Conservation (phyloP, 495 filamentous ascomycete genomes). For the Penicillium dipodomyicola region DNA sequence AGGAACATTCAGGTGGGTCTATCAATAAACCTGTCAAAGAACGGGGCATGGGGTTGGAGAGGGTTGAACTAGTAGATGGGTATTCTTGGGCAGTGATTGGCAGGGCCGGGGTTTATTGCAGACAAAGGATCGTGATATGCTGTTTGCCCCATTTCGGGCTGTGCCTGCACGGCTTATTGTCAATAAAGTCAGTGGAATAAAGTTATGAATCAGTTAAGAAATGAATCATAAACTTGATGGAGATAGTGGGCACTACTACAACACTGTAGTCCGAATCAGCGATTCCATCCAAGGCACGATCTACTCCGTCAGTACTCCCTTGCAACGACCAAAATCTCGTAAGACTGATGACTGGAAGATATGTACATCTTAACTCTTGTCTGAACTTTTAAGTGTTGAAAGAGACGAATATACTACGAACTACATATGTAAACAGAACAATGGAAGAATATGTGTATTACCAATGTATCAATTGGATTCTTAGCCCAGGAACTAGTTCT, state of each 20-base stretch:
- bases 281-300: neutral
- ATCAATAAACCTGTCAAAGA: neutral
- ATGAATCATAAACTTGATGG: neutral
- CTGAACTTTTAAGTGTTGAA: no score
- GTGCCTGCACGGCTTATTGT: neutral
- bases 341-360: neutral
- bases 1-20: neutral
- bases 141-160: neutral
- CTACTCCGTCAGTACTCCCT: neutral
- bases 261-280: neutral
- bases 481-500: no score
- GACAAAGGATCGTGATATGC: neutral
- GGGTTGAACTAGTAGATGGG: neutral
- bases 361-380: neutral
- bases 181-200: neutral
- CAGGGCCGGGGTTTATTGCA: neutral
- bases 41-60: neutral
- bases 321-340: neutral
- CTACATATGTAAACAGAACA: neutral
- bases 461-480: neutral
- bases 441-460: neutral
- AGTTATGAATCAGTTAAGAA: neutral
- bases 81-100: constrained; percentile 1
- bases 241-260: neutral
- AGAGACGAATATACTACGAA: neutral